phyloP scores from a whole-genome alignment of 192 early-diverging fungal genomes.

The Mortierella antarctica region DNA sequence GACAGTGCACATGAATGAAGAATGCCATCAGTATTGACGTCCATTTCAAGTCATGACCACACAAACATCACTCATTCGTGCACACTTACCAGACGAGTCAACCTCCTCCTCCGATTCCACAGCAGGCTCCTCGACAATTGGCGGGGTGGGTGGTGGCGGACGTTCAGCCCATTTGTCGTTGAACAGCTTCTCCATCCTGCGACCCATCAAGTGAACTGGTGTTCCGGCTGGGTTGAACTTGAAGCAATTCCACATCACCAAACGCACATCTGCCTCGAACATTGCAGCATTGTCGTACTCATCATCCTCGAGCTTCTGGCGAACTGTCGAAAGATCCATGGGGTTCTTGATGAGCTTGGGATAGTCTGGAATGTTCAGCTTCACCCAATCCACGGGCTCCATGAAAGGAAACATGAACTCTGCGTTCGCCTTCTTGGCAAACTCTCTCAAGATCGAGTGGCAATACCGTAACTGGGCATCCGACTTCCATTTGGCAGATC shows the following conservation, averaged over 20 bases:
- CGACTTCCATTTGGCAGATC: slow-evolving; percentile 58
- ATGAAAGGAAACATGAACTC: slow-evolving; percentile 80
- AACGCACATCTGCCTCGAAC: slow-evolving; percentile 75
- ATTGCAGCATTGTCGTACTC: slow-evolving; percentile 69
- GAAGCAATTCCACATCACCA: slow-evolving; percentile 85
- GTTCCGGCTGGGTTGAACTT: slow-evolving; percentile 73
- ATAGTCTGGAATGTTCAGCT: slow-evolving; percentile 93
- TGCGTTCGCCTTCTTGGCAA: slow-evolving; percentile 75
- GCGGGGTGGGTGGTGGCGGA: slow-evolving; percentile 42
- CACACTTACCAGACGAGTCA: slow-evolving; percentile 30
- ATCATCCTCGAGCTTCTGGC: slow-evolving; percentile 67
- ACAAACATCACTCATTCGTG: not conserved
- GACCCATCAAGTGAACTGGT: slow-evolving; percentile 72
- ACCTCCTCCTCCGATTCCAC: slow-evolving; percentile 39
- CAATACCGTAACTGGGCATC: slow-evolving; percentile 72
- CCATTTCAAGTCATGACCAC: not conserved
- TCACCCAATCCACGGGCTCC: slow-evolving; percentile 87
- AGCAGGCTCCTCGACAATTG: slow-evolving; percentile 17
- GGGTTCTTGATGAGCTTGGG: slow-evolving; percentile 80
- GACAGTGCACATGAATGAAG: not conserved
- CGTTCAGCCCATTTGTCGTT: slow-evolving; percentile 73
- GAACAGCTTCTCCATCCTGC: slow-evolving; percentile 74
- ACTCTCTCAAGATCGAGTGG: slow-evolving; percentile 69
- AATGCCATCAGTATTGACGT: not conserved
- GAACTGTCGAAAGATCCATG: slow-evolving; percentile 83